These are phyloP conservation scores for Leucaena leucocephala DNA, from an alignment of 306 rosid genomes.

Conservation along the genomic window DNA sequence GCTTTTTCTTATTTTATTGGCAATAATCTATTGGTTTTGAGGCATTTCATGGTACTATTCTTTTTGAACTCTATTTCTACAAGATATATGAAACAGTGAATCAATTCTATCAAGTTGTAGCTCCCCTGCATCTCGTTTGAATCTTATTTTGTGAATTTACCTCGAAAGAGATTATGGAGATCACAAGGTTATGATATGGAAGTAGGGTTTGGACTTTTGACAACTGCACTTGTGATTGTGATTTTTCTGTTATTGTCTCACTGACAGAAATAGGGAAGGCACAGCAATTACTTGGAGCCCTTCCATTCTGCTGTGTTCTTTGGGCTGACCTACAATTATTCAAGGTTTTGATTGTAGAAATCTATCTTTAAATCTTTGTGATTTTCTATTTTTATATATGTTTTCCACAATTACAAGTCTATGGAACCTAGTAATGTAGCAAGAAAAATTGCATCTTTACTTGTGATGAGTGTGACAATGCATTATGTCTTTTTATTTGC, in stretches of 20 bases:
- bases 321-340: background rate
- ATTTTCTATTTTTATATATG: background rate
- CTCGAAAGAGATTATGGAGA: no score
- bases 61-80: background rate
- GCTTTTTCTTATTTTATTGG: constrained; percentile 9
- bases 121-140: background rate
- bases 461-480: background rate
- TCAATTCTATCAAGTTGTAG: background rate
- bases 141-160: background rate
- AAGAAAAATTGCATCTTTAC: background rate
- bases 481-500: background rate
- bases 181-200: background rate
- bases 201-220: background rate
- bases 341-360: constrained; percentile 22
- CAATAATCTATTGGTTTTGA: constrained; percentile 10
- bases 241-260: background rate
- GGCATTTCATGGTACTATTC: background rate
- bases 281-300: background rate
- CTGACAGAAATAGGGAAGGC: background rate
- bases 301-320: constrained; percentile 1
- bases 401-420: background rate
- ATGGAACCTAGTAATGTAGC: background rate
- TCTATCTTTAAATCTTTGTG: background rate
- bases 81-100: background rate
- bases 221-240: background rate